Conservation (phyloP, 1,284 basidiomycete genomes). For the Anthracocystis panici-leucophaei region DNA sequence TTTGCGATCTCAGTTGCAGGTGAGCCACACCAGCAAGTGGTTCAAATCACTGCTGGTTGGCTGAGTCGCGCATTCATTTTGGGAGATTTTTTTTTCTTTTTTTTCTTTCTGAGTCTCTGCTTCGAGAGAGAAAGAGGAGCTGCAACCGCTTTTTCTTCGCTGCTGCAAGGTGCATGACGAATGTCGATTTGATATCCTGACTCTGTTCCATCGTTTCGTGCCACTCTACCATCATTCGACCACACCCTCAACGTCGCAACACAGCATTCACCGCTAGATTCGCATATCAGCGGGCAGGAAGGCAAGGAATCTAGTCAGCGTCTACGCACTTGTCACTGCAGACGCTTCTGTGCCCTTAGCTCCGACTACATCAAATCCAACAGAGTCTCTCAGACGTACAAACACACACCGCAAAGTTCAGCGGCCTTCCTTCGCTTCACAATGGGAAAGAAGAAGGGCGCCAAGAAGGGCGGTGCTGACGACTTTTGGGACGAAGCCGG, state of each 20-base stretch:
- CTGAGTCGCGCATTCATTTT: slow-evolving; percentile 5
- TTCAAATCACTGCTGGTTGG: neutral
- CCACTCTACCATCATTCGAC: slow-evolving; percentile 2
- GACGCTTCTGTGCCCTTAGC: neutral
- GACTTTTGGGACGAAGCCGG: slow-evolving; percentile 65
- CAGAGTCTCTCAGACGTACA: neutral
- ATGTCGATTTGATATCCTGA: neutral
- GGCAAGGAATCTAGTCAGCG: slow-evolving; percentile 3
- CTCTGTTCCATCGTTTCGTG: neutral
- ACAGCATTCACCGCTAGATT: slow-evolving; percentile 4
- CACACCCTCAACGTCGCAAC: slow-evolving; percentile 12
- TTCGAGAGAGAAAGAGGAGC: neutral
- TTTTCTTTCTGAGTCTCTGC: neutral
- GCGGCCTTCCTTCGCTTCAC: slow-evolving; percentile 19
- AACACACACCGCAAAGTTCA: slow-evolving; percentile 1
- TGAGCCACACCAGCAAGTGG: too few species aligned
- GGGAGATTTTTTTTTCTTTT: too few species aligned
- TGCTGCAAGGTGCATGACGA: neutral
- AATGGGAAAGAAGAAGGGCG: slow-evolving; percentile 67
- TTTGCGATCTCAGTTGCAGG: neutral
- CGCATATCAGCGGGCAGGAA: slow-evolving; percentile 11
- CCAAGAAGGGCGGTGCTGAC: slow-evolving; percentile 58
- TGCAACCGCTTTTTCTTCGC: neutral
- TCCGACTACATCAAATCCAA: neutral
- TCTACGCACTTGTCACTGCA: slow-evolving; percentile 12